These are phyloP conservation scores for Naganishia liquefaciens DNA, from an alignment of 1,284 basidiomycete genomes.

Conservation along the genomic window DNA sequence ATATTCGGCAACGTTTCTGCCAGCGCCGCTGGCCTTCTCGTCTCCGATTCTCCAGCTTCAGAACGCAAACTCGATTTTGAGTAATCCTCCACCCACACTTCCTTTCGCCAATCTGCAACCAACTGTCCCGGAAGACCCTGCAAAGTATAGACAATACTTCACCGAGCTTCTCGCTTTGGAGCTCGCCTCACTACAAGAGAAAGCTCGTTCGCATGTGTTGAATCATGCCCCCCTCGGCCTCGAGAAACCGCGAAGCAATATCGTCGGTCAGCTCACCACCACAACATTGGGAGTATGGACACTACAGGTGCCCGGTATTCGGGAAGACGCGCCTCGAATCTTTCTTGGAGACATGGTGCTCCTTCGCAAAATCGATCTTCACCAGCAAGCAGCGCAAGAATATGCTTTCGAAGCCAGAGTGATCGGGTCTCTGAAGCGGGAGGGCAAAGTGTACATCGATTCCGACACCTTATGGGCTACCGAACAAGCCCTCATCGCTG, in stretches of 20 bases:
- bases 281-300: slow-evolving; percentile 32
- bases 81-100: slow-evolving; percentile 17
- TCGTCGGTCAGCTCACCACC: background rate
- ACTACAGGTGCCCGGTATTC: slow-evolving; percentile 41
- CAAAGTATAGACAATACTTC: slow-evolving; percentile 36
- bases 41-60: slow-evolving; percentile 8
- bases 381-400: slow-evolving; percentile 35
- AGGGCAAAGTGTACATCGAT: slow-evolving; percentile 44
- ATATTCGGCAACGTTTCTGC: slow-evolving; percentile 31
- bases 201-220: slow-evolving; percentile 26
- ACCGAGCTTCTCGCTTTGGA: slow-evolving; percentile 35
- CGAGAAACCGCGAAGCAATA: background rate
- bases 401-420: slow-evolving; percentile 45
- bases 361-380: slow-evolving; percentile 42
- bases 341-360: slow-evolving; percentile 45
- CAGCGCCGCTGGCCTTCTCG: background rate
- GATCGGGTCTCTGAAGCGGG: slow-evolving; percentile 41
- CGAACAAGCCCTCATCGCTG: background rate
- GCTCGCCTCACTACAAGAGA: slow-evolving; percentile 29
- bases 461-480: slow-evolving; percentile 14
- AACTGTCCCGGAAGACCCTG: slow-evolving; percentile 20
- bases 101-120: slow-evolving; percentile 16
- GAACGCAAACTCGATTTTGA: slow-evolving; percentile 31
- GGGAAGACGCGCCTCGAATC: slow-evolving; percentile 50
- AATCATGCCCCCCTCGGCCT: slow-evolving; percentile 3